Percentiles rank a stretch among this genome's conserved stretches.
Conservation (phyloP, 352 stramenopile species). For the Thalassiosira pacifica region DNA sequence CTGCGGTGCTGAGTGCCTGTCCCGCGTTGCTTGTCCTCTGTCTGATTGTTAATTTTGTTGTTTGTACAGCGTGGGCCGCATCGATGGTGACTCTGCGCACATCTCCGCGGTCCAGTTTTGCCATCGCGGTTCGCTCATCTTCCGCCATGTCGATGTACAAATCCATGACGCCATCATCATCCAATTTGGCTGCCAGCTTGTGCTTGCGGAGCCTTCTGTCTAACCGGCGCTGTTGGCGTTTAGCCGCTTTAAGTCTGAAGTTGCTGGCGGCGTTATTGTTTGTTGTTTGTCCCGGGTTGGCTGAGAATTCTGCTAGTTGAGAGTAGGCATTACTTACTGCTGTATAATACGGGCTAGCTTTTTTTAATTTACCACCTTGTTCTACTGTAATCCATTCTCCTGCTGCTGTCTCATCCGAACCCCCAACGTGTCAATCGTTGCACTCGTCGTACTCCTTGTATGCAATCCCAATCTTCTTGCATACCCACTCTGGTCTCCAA, state of each 20-base stretch:
- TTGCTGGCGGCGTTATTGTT: not conserved
- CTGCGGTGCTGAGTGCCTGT: not conserved
- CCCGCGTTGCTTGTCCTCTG: not conserved
- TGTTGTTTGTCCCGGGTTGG: not conserved
- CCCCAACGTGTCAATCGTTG: too few relatives aligned
- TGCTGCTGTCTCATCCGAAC: too few relatives aligned
- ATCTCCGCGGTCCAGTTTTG: not conserved
- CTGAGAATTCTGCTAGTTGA: not conserved
- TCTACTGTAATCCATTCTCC: too few relatives aligned
- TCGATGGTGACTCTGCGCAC: not conserved
- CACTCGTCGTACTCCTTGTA: too few relatives aligned
- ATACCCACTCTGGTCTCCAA: too few relatives aligned
- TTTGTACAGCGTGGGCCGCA: not conserved
- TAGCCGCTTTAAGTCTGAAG: not conserved
- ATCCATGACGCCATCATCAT: constrained; percentile 1
- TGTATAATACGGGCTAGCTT: too few relatives aligned
- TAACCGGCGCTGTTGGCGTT: too few relatives aligned
- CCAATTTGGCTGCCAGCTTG: constrained; percentile 1
- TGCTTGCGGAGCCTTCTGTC: not conserved
- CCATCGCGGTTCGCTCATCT: constrained; percentile 9
- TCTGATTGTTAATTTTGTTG: not conserved
- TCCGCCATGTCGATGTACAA: not conserved
- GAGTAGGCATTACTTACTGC: constrained; percentile 17
- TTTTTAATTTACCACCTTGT: too few relatives aligned
- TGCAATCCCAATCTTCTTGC: too few relatives aligned